These are phyloP conservation scores for Rosa hybrid DNA, from an alignment of 331 rosid species.

Conservation along the genomic window DNA sequence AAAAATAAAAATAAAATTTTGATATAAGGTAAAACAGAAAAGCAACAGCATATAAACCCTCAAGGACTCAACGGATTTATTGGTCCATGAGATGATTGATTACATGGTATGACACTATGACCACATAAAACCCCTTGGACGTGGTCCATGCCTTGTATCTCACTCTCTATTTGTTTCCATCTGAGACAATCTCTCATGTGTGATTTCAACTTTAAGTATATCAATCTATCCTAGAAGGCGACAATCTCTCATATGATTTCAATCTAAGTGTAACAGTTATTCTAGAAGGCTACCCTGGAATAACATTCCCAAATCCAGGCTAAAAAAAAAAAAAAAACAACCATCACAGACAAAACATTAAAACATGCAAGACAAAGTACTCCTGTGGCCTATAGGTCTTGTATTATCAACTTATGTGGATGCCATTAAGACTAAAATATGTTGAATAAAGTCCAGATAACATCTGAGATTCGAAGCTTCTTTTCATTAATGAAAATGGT, in stretches of 20 bases:
- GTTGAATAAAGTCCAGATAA: not conserved
- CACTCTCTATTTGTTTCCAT: not conserved
- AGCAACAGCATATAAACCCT: not conserved
- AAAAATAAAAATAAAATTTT: not conserved
- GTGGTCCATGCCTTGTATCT: not conserved
- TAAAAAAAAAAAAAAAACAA: not conserved
- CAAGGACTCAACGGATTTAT: not conserved
- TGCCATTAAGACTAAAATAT: not conserved
- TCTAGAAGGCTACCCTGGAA: not conserved
- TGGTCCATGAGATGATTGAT: not conserved
- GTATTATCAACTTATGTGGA: not conserved
- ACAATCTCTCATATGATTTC: not conserved
- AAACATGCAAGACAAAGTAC: not conserved
- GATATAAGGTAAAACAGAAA: not conserved
- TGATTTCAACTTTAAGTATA: constrained; percentile 10
- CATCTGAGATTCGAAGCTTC: not conserved
- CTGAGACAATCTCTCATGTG: not conserved
- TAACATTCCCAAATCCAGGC: constrained; percentile 3
- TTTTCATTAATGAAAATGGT: not conserved
- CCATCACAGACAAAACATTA: not conserved
- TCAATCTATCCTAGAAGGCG: not conserved
- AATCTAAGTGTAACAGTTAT: not conserved
- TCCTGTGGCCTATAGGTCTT: not conserved
- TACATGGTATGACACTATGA: not conserved
- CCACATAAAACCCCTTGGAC: not conserved